A percentile compares a stretch with the other conserved stretches of the same genome.
Evolutionary conservation across 176 grass and related monocot genomes (phyloP).

Genomic region (Cenchrus fungigraminus): DNA sequence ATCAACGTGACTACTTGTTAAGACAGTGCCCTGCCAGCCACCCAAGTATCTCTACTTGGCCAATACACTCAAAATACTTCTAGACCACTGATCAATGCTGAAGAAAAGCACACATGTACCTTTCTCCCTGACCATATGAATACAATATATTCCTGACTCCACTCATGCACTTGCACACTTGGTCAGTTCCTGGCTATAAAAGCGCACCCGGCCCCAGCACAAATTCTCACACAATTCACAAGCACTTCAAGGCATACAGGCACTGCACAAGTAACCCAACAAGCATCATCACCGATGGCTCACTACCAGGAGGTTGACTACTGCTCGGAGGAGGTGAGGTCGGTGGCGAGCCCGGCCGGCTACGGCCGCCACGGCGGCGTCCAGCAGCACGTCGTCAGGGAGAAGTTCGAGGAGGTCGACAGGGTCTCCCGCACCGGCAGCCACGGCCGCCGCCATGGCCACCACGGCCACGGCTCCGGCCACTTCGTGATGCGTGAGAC

Average conservation of each 20-base stretch:
- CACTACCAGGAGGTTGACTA: constrained; percentile 49
- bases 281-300: constrained; percentile 37
- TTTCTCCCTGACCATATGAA: not conserved
- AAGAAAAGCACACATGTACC: constrained; percentile 12
- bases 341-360: constrained; percentile 21
- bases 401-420: constrained; percentile 52
- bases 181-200: constrained; percentile 28
- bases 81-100: not conserved
- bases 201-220: not conserved
- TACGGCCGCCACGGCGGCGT: constrained; percentile 24
- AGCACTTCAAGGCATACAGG: not conserved
- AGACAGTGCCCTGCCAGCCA: not conserved
- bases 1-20: not conserved
- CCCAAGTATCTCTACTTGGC: not conserved
- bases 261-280: not conserved
- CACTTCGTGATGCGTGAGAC: constrained; percentile 39
- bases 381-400: constrained; percentile 44
- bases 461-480: constrained; percentile 29
- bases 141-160: constrained; percentile 29
- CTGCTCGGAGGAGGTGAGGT: constrained; percentile 54
- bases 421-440: not conserved
- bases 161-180: no score
- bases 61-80: not conserved
- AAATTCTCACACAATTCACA: not conserved
- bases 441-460: not conserved